Percentiles rank a stretch among this genome's conserved stretches.
These are phyloP conservation scores for Podosphaera leucotricha DNA, from an alignment of 2,329 filamentous ascomycete species.

Conservation along the genomic window DNA sequence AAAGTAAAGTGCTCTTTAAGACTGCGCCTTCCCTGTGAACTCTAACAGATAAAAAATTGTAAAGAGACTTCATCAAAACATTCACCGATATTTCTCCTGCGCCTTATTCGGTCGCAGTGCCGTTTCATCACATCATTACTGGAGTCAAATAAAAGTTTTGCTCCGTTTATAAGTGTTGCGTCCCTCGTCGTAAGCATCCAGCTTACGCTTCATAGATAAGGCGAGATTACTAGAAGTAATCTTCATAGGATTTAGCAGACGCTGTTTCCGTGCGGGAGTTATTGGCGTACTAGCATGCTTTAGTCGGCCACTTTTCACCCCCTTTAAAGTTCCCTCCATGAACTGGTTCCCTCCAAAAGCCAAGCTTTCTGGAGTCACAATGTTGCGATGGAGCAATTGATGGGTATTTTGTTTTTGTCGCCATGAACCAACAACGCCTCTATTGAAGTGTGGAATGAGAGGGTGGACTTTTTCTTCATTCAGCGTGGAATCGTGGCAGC, in stretches of 20 bases:
- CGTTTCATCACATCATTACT: too few relatives aligned
- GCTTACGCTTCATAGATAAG: not conserved
- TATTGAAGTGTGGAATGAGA: conserved; percentile 42
- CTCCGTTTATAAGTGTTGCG: not conserved
- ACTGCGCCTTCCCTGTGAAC: too few relatives aligned
- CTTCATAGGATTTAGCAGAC: not conserved
- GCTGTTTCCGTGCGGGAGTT: conserved; percentile 34
- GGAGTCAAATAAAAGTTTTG: not conserved
- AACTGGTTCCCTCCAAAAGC: conserved; percentile 36
- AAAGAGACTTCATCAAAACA: too few relatives aligned
- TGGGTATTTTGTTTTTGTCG: conserved; percentile 36
- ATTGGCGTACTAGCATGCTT: conserved; percentile 43
- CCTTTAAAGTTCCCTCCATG: conserved; percentile 30
- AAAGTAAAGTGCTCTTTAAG: too few relatives aligned
- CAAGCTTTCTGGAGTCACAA: conserved; percentile 37
- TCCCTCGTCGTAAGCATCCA: not conserved
- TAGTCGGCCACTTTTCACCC: conserved; percentile 41
- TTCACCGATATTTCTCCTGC: too few relatives aligned
- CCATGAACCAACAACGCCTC: conserved; percentile 52
- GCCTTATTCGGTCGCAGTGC: too few relatives aligned
- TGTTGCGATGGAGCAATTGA: conserved; percentile 26
- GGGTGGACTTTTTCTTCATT: conserved; percentile 25
- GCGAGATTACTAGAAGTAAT: not conserved
- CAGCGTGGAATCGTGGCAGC: conserved; percentile 23
- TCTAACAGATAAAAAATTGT: too few relatives aligned